Base-by-base conservation (phyloP, 2,329 filamentous ascomycete species). In the Venturia pyrina region DNA sequence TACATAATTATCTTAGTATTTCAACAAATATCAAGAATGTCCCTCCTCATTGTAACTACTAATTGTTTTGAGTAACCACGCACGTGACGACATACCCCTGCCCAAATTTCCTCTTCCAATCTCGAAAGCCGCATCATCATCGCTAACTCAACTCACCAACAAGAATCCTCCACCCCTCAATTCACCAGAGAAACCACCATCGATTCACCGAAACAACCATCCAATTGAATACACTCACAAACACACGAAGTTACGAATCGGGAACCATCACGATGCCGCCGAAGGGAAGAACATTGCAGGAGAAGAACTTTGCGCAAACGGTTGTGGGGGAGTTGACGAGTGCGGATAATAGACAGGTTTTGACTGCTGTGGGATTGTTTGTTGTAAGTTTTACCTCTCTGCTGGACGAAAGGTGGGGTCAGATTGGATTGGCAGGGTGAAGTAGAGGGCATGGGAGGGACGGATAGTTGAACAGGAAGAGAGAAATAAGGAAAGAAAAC, bases 301-400 rank as follows among this genome's bases (percentile, higher is more conserved):
- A 74, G 43, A 76, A 70, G 46, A 70, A 74, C 72, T 80, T 78
- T 68, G 77, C 76, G 59, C 71, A 72, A 68, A 75, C 71, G 67
- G 72, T 77, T 61, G 72, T 79, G 68, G 72, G 75, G 66, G 75
- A 73, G 48, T 69, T 83, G 62, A 79, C 78, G 62, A 78, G 74
- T 69, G 71, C 76, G 56, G 81, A 83, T 69, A 83, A 83, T 72
- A 74, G 80, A 68, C 78, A 73, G 64, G 75, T 83, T 32, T 76
- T 83, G 19, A 79, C 77, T 43, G 75, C 78, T 10, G 73, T 82
- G 62, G 78, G 78, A 24, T 72, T 83, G 68, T 83, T 83, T 67
- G 80, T 78, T 71, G 81, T 83, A 78, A 74, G 80, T 73, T 44
- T 50, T 48, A 32, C 37, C 63, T 28, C 62, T 63, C 15, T 8